Base-by-base conservation (phyloP, 2,329 filamentous ascomycete genomes). In the Geosmithia morbida region DNA sequence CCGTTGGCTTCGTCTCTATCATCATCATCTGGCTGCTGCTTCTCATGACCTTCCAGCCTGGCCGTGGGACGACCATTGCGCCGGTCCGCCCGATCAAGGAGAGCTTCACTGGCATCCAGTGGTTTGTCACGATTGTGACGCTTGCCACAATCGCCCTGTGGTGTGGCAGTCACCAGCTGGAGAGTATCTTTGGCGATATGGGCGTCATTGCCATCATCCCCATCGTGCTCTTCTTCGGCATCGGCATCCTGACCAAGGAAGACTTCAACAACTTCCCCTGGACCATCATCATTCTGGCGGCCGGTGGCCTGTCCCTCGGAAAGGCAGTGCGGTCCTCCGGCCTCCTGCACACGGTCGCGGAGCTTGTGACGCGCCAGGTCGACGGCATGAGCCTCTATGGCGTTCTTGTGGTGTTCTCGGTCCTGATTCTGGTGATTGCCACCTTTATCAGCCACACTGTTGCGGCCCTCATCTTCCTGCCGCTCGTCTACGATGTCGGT, bases 201-300 rank as follows among this genome's bases (percentile, higher is more conserved):
- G 92, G 92, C 47, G 89, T 98, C 47, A 85, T 98, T 41, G 94
- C 92, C 49, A 94, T 98, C 59, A 87, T 98, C 51, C 92, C 92
- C 6, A 83, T 98, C 46, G 85, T 94, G 2, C 72, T 96, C 41
- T 98, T 98, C 74, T 98, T 98, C 57, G 92, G 92, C 48, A 89
- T 88, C 2, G 92, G 92, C 11, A 90, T 97, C 54, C 72, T 98
- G 30, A 97, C 89, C 45, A 98, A 97, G 66, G 92, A 97, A 66
- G 92, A 98, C 66, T 98, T 98, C 62, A 98, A 98, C 71, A 98
- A 98, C 65, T 98, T 98, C 65, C 83, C 96, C 40, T 98, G 92
- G 92, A 98, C 94, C 18, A 98, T 98, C 65, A 96, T 98, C 65
- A 97, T 98, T 58, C 81, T 98, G 18, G 92, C 92, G 0, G 90